Evolutionary conservation across 495 filamentous ascomycete species (phyloP), one percentile per base, ranked within the genome.

Genomic region (Saxispiralis lemnorum): DNA sequence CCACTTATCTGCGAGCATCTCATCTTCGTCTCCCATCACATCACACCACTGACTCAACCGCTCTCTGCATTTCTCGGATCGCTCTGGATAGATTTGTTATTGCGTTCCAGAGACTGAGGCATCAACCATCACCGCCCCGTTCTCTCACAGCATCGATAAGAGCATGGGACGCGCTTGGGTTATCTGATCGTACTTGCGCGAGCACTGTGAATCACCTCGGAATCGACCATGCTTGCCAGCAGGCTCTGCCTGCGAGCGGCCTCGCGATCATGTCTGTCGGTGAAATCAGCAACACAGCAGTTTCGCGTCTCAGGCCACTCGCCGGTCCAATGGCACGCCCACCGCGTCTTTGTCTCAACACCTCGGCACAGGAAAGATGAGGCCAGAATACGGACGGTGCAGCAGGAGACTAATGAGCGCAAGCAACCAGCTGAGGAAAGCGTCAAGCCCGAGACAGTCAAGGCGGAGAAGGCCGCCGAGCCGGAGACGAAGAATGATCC

Each of bases 401-500:
- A 57, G 30, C 24, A 45, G 36, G 47, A 49, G 43, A 18, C 16
- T 11, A 46, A 41, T 2, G 20, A 45, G 1, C 28, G 39, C 15
- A 42, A 39, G 24, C 32, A 47, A 15, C 43, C 48, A 11, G n/a
- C 41, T 11, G 51, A 41, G 31, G 55, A 54, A 39, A 48, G 34
- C 30, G 17, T 50, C 16, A 52, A 54, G 43, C 48, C 55, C 13
- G 52, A 56, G 41, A 44, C 36, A n/a, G 31, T 51, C 1, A 37
- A 54, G 43, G 47, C 41, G 24, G 47, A 52, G 37, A 63, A 61
- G 51, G 38, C 52, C 19, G 51, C 56, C 39, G 44, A 45, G 31
- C 47, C 48, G 42, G 46, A 41, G 30, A 45, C 59, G 28, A 66
- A 65, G 47, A 39, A 46, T 21, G 72, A 69, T 42, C 58, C 67